phyloP scores from a whole-genome alignment of 345 rosid species.

The Hevea brasiliensis region DNA sequence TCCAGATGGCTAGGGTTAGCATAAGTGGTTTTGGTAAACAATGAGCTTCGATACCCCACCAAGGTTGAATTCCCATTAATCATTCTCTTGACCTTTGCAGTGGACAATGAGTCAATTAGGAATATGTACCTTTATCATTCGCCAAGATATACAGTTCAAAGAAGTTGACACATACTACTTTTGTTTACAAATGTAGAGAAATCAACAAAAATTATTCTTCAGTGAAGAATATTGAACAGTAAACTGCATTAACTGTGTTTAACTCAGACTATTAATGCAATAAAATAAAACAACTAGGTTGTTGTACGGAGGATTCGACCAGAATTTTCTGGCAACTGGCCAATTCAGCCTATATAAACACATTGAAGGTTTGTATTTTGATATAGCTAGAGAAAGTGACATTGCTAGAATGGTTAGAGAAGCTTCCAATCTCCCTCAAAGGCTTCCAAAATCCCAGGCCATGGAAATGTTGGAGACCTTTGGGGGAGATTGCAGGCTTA shows the following conservation, averaged over 20 bases:
- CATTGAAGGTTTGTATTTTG: not conserved
- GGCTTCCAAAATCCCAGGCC: slow-evolving; percentile 14
- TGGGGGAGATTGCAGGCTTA: slow-evolving; percentile 11
- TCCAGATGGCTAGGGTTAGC: not conserved
- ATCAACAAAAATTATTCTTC: not conserved
- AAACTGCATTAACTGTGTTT: not conserved
- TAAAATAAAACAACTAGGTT: not conserved
- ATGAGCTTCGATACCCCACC: not conserved
- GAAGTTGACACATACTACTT: not conserved
- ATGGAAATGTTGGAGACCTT: not conserved
- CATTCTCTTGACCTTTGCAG: not conserved
- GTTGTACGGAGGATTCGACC: not conserved
- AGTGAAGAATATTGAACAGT: not conserved
- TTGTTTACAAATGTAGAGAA: not conserved
- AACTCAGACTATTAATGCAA: not conserved
- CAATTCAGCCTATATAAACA: slow-evolving; percentile 1
- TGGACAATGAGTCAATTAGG: not conserved
- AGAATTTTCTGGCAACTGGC: not conserved
- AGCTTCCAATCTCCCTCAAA: slow-evolving; percentile 28
- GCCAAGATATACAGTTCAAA: not conserved
- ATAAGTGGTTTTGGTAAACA: not conserved
- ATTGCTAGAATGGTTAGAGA: slow-evolving; percentile 11
- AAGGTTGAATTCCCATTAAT: slow-evolving; percentile 2
- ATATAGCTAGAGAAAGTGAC: not conserved
- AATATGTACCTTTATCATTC: not conserved